These are phyloP conservation scores for Cyclocybe cylindracea DNA, from an alignment of 768 basidiomycete genomes.

Conservation along the genomic window DNA sequence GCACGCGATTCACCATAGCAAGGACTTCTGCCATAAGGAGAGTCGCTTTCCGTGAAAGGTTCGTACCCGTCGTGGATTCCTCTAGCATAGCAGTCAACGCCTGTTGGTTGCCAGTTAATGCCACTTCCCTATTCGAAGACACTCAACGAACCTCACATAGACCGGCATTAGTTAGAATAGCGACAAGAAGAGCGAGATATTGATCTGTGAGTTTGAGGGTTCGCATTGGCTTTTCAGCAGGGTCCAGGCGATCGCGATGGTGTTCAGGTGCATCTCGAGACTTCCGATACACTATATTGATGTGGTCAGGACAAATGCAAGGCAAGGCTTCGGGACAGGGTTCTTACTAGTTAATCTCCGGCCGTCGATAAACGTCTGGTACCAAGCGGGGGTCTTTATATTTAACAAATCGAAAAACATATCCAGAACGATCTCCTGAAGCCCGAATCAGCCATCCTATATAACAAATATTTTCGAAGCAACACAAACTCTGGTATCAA, in stretches of 20 bases:
- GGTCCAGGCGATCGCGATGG: slow-evolving; percentile 28
- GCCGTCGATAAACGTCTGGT: slow-evolving; percentile 88
- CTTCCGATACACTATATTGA: slow-evolving; percentile 64
- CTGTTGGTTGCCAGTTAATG: slow-evolving; percentile 36
- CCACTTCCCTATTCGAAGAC: background rate
- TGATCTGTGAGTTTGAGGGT: slow-evolving; percentile 88
- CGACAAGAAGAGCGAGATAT: slow-evolving; percentile 82
- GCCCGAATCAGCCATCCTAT: background rate
- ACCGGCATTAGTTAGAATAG: slow-evolving; percentile 85
- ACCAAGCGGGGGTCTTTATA: slow-evolving; percentile 92
- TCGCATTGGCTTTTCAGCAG: slow-evolving; percentile 48
- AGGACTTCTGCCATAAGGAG: slow-evolving; percentile 90
- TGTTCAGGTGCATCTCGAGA: slow-evolving; percentile 42
- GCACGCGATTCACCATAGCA: slow-evolving; percentile 81
- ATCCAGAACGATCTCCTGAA: slow-evolving; percentile 87
- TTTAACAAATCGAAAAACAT: slow-evolving; percentile 93
- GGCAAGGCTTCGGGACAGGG: background rate
- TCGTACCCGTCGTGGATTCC: slow-evolving; percentile 71
- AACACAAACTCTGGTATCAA: slow-evolving; percentile 72
- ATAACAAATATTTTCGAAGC: background rate
- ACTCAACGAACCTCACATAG: slow-evolving; percentile 71
- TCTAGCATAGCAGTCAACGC: slow-evolving; percentile 85
- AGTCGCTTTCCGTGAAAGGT: slow-evolving; percentile 86
- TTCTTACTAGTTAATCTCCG: slow-evolving; percentile 77
- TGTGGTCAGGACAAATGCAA: background rate